Evolutionary conservation across 495 filamentous ascomycete species (phyloP), one percentile per base, ranked within the genome.

Genomic region (Ramalina intermedia): DNA sequence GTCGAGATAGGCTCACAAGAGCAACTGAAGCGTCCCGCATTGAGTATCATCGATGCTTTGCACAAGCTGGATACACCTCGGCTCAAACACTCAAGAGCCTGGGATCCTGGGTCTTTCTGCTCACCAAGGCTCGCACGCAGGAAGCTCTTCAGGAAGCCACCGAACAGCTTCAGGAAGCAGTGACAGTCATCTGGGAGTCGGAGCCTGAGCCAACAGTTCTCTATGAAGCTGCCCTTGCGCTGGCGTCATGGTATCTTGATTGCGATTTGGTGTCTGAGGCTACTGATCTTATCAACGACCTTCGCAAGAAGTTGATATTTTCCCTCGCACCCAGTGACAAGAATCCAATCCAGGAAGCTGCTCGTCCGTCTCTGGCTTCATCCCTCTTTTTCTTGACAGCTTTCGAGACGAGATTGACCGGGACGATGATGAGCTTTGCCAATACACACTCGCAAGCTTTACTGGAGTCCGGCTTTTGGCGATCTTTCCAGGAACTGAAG

Each of bases 381-480:
- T 36, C 33, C 4, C 21, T 47, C n/a, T 12, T 35, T 3, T 37
- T 47, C 14, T 5, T 37, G 9, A 37, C 44, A 13, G 44, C 44
- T 18, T 47, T 47, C 17, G 44, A 47, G 4, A 17, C 26, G 13
- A 27, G 33, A 2, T 17, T 47, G 44, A 37, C 24, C 8, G 44
- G 44, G 5, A 17, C 44, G 6, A 37, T 21, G 6, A 21, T 16
- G 18, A 55, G 75, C 37, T 65, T 68, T 12, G 64, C 67, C 8
- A 67, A 64, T 4, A 74, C 66, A 2, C 64, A 69, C 27, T 63
- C 72, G 1, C 65, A 67, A 29, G 56, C 60, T 36, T 62, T 76
- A 26, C 68, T 66, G 46, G 63, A 73, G 20, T 69, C 73, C 23
- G 73, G 69, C 0, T 65, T 76, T 1, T 76, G 77, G 50, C 70